phyloP scores from a whole-genome alignment of 2,329 filamentous ascomycete genomes.

The Zymoseptoria passerinii region DNA sequence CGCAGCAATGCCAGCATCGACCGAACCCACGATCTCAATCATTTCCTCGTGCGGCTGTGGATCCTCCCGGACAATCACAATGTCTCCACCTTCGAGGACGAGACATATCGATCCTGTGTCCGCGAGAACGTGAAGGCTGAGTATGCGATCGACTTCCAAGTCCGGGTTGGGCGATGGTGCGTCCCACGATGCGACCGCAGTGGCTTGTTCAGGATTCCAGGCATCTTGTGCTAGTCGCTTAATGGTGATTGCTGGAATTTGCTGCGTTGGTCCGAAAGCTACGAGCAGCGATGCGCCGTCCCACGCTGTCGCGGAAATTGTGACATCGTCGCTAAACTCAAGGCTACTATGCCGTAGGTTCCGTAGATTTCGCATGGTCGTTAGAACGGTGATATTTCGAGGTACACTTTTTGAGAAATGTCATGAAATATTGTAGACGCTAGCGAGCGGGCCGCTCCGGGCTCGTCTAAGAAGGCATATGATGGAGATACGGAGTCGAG shows the following conservation, averaged over 20 bases:
- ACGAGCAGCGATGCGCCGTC: constrained; percentile 74
- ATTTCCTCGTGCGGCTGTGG: constrained; percentile 59
- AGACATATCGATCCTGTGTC: constrained; percentile 72
- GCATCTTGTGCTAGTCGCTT: constrained; percentile 43
- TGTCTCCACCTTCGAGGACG: constrained; percentile 82
- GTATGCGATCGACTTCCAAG: constrained; percentile 63
- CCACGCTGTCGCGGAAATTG: constrained; percentile 55
- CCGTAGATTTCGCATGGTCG: constrained; percentile 75
- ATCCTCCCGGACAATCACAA: constrained; percentile 73
- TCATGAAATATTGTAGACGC: neutral
- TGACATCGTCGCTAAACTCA: constrained; percentile 45
- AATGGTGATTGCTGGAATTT: constrained; percentile 62
- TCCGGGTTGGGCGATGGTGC: constrained; percentile 72
- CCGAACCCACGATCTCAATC: constrained; percentile 91
- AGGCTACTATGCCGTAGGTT: constrained; percentile 64
- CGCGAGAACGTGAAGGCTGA: constrained; percentile 76
- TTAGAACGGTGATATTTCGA: neutral
- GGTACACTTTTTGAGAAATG: neutral
- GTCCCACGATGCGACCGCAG: constrained; percentile 75
- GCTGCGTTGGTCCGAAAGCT: constrained; percentile 69
- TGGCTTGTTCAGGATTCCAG: constrained; percentile 34
- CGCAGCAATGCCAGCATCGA: constrained; percentile 83
- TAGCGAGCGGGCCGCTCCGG: neutral
- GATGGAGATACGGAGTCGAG: neutral
- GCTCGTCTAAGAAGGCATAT: neutral